Evolutionary conservation across 441 rosid genomes (phyloP), one percentile per base, ranked within the genome.

Genomic region (Gossypium gossypioides): DNA sequence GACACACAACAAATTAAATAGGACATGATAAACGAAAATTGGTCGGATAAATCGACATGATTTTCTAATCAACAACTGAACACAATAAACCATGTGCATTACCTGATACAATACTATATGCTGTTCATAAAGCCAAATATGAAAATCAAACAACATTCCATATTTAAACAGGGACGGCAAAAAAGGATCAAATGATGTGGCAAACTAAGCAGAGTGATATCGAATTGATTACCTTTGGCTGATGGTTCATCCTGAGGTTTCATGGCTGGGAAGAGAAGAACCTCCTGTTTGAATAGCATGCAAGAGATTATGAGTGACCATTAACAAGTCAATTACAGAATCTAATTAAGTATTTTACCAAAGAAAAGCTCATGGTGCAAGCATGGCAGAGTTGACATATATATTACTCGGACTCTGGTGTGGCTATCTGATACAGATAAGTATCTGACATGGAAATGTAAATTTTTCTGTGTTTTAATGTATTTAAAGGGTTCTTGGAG

Each of bases 241-340:
- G 89, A 60, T 40, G 86, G 83, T 15, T 90, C 91, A 6, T 89
- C 97, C 64, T 88, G 97, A 58, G 93, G 97, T 77, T 86, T 89
- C 97, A 91, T 89, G 24, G 89, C 85, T 13, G 89, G 88, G 77
- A 86, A 88, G 79, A 85, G 84, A 59, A 91, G 80, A 40, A 91
- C 96, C 81, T 92, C 96, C 96, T 90, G 85, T 74, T 46, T 66
- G 25, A 16, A 56, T 58, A 2, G 18, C 64, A 6, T 82, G 71
- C 46, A 9, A 19, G 16, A 44, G 18, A 68, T 10, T 25, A 18
- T n/a, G 24, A 27, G 48, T 24, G 40, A 50, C 34, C 18, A 65
- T 8, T 5, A 27, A 13, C 12, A 32, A 63, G 7, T 18, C 15
- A 34, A 62, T 5, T 16, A 32, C 21, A 8, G 25, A 37, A 37